Percentiles rank a stretch among this genome's conserved stretches.
Conservation (phyloP, 2,329 filamentous ascomycete genomes). For the Aspergillus novoparasiticus region DNA sequence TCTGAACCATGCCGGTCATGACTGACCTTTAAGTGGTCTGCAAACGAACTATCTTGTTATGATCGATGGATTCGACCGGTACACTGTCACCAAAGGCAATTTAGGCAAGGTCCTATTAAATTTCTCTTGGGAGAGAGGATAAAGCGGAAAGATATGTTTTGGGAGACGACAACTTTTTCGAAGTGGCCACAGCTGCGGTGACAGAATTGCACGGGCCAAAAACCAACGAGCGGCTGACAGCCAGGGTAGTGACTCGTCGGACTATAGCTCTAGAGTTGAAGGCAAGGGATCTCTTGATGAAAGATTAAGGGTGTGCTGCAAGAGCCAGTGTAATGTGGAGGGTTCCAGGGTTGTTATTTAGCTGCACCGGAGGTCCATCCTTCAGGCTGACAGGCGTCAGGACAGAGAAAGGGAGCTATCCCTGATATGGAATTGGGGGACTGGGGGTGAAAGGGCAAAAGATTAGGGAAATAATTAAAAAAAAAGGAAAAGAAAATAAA, state of each 20-base stretch:
- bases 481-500: constrained; percentile 15
- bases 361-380: constrained; percentile 35
- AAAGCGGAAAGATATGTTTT: constrained; percentile 19
- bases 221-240: constrained; percentile 27
- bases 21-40: constrained; percentile 31
- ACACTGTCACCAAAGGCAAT: constrained; percentile 6
- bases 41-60: constrained; percentile 13
- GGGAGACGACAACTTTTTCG: constrained; percentile 20
- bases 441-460: constrained; percentile 6
- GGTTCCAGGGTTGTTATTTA: constrained; percentile 46
- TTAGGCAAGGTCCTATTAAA: constrained; percentile 18
- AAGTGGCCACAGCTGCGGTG: constrained; percentile 19
- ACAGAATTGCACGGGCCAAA: constrained; percentile 23
- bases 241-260: constrained; percentile 28
- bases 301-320: constrained; percentile 28
- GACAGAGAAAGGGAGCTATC: constrained; percentile 18
- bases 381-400: constrained; percentile 23
- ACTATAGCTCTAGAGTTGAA: constrained; percentile 31
- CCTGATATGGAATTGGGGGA: constrained; percentile 19
- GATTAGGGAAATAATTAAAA: constrained; percentile 9
- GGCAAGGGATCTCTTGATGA: constrained; percentile 17
- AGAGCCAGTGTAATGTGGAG: constrained; percentile 33
- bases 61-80: background rate
- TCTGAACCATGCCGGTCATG: constrained; percentile 49
- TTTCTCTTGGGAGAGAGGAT: constrained; percentile 16